Conservation (phyloP, 2,329 filamentous ascomycete species). For the Fusarium euwallaceae region DNA sequence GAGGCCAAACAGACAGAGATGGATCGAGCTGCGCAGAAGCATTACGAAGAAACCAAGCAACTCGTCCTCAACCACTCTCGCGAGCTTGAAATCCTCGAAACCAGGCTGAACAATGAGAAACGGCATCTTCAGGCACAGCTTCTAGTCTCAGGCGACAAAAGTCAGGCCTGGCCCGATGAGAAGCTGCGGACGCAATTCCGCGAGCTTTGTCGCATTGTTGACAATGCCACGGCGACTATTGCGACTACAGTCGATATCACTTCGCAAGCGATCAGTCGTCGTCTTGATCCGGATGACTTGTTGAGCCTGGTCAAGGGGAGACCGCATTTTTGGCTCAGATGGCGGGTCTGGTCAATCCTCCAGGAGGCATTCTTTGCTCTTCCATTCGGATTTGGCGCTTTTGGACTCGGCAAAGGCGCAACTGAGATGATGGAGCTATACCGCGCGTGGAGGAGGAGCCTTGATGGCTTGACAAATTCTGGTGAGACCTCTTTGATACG, state of each 20-base stretch:
- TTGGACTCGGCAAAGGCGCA: not conserved
- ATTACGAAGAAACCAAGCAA: not conserved
- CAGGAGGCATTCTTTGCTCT: constrained; percentile 1
- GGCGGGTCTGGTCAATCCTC: not conserved
- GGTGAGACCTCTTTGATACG: not conserved
- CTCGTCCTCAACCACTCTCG: not conserved
- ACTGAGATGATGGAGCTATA: not conserved
- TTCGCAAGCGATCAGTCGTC: not conserved
- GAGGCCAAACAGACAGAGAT: constrained; percentile 2
- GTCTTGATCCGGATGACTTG: not conserved
- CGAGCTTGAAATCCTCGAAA: not conserved
- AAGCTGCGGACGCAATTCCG: constrained; percentile 1
- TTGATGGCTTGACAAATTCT: not conserved
- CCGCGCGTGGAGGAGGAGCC: not conserved
- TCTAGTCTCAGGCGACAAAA: not conserved
- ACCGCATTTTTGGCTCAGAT: constrained; percentile 2
- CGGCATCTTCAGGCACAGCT: not conserved
- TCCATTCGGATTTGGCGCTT: constrained; percentile 7
- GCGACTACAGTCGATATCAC: not conserved
- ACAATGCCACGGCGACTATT: not conserved
- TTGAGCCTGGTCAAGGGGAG: not conserved
- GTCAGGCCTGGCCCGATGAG: constrained; percentile 6
- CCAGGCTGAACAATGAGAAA: not conserved
- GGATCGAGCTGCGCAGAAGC: not conserved
- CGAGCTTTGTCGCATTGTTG: not conserved